Evolutionary conservation across 495 filamentous ascomycete genomes (phyloP).

Genomic region (Talaromyces wortmannii): DNA sequence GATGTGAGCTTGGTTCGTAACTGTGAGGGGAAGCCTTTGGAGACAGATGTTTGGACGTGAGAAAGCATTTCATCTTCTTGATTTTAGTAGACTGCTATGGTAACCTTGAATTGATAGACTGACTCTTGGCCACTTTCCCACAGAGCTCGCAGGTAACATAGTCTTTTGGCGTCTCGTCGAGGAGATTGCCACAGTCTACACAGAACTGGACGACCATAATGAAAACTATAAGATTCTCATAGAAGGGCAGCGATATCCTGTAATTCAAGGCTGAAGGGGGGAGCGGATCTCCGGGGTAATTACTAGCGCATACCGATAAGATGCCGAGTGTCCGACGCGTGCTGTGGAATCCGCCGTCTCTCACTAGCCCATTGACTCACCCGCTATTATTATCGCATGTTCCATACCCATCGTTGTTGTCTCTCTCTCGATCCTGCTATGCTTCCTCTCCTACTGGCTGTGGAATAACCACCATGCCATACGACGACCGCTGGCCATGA

Average conservation of each 20-base stretch:
- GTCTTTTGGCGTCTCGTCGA: conserved; percentile 62
- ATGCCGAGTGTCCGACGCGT: too few species aligned
- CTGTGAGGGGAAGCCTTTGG: conserved; percentile 69
- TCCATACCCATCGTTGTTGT: conserved; percentile 1
- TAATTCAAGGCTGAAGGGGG: too few species aligned
- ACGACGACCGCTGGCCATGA: conserved; percentile 28
- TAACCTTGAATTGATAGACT: not conserved
- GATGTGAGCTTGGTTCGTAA: conserved; percentile 62
- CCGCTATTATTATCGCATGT: not conserved
- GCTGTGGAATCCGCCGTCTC: too few species aligned
- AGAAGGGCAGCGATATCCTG: too few species aligned
- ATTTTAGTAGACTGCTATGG: not conserved
- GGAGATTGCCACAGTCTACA: conserved; percentile 72
- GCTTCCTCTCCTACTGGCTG: not conserved
- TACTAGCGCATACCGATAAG: too few species aligned
- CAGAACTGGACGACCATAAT: conserved; percentile 49
- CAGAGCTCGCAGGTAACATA: conserved; percentile 68
- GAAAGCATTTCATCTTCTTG: not conserved
- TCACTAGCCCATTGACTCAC: too few species aligned
- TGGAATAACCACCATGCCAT: conserved; percentile 20
- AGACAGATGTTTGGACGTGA: conserved; percentile 49
- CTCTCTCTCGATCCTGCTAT: not conserved
- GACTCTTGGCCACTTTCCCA: conserved; percentile 66
- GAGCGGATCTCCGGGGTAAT: too few species aligned
- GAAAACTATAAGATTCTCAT: not conserved